Conservation (phyloP, 2,329 filamentous ascomycete genomes). For the Colletotrichum falcatum region DNA sequence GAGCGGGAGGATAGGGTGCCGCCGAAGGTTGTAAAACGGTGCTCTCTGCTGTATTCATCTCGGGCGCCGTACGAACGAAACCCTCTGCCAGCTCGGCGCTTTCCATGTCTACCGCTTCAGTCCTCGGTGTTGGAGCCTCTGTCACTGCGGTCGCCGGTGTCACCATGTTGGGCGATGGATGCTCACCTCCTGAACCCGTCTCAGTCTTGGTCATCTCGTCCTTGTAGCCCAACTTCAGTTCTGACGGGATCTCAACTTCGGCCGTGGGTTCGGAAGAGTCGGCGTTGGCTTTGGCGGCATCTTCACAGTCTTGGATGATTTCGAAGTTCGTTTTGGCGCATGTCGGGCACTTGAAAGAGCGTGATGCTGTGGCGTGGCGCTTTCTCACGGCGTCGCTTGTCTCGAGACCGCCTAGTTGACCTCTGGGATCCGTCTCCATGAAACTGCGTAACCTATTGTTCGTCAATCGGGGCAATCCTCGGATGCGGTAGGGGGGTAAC, state of each 20-base stretch:
- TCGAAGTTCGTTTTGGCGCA: slow-evolving; percentile 80
- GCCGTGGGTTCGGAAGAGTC: slow-evolving; percentile 45
- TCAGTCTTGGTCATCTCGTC: slow-evolving; percentile 72
- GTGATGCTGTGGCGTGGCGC: slow-evolving; percentile 76
- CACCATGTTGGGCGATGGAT: background rate
- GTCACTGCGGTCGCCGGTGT: background rate
- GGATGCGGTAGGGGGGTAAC: slow-evolving; percentile 29
- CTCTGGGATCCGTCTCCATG: slow-evolving; percentile 90
- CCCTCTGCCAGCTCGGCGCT: slow-evolving; percentile 67
- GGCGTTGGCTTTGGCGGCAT: slow-evolving; percentile 58
- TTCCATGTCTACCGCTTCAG: slow-evolving; percentile 52
- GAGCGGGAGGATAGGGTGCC: slow-evolving; percentile 30
- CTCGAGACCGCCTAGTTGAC: slow-evolving; percentile 92
- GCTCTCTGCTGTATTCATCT: slow-evolving; percentile 13
- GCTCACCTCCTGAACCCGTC: slow-evolving; percentile 11
- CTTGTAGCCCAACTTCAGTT: slow-evolving; percentile 76
- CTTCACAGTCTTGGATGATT: slow-evolving; percentile 78
- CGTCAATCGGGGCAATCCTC: background rate
- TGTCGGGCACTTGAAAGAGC: slow-evolving; percentile 73
- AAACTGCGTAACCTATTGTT: slow-evolving; percentile 76
- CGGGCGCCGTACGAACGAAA: slow-evolving; percentile 64
- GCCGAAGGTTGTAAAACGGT: background rate
- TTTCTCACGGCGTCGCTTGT: slow-evolving; percentile 75
- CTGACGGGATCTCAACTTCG: slow-evolving; percentile 65
- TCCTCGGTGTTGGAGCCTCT: slow-evolving; percentile 1